Evolutionary conservation across 2,329 filamentous ascomycete genomes (phyloP), one percentile per base, ranked within the genome.

Genomic region (Hymenoscyphus salicellus): DNA sequence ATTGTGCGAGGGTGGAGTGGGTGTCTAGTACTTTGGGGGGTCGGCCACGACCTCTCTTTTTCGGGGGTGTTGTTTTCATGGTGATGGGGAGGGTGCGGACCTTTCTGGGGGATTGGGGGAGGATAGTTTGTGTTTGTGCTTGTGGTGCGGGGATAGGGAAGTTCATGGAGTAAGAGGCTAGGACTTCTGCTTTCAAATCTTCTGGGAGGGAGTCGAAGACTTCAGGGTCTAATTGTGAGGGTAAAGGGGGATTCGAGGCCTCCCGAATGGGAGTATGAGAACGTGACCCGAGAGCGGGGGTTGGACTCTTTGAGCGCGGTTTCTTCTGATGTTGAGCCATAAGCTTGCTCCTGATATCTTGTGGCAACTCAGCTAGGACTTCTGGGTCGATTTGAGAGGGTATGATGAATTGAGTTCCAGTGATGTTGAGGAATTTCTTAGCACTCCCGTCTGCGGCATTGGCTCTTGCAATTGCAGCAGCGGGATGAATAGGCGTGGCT

Each of bases 341-440:
- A 10, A 98, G 82, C 73, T 86, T 91, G 36, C 86, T 87, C 65
- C 92, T 85, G 68, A 98, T 97, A 74, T 96, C 92, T 36, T 82
- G 82, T 0, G 94, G 94, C 3, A 99, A 82, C 72, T 96, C 93
- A 1, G 90, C 90, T 3, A 98, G 78, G 0, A 97, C 89, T n/a
- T 83, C 81, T 0, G 89, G 88, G 74, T 99, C 95, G 1, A 91
- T 84, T 70, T 97, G 91, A 0, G 85, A 85, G 0, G 95, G 95
- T 70, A 99, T 82, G 57, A 98, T 86, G 72, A 99, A 99, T 72
- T 99, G 95, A 0, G 94, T 97, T 1, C 94, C 92, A 2, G 87
- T 82, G 2, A 92, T 84, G 72, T 97, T 96, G 26, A 97, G 79
- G 1, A 88, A 88, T 6, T 84, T 86, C 67, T 84, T 89, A 26